These are phyloP conservation scores for Suillus placidus DNA, from an alignment of 768 basidiomycete genomes.

Conservation along the genomic window DNA sequence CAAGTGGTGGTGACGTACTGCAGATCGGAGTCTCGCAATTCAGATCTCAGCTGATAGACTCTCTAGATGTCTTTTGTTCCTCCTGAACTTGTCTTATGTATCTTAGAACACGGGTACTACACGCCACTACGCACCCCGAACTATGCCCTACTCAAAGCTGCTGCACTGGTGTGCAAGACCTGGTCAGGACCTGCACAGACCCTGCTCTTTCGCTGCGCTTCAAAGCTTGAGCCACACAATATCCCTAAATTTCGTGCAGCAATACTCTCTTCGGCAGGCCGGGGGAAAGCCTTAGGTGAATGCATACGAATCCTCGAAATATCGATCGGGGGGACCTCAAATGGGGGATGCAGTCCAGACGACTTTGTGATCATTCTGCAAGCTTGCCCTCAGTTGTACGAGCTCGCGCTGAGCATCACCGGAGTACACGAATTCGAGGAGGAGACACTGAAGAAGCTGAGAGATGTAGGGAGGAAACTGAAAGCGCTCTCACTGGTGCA, in stretches of 20 bases:
- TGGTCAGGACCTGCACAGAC: slow-evolving; percentile 34
- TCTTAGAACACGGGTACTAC: slow-evolving; percentile 32
- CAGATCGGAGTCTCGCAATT: neutral
- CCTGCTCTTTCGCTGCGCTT: slow-evolving; percentile 30
- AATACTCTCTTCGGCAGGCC: slow-evolving; percentile 19
- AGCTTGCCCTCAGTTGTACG: slow-evolving; percentile 37
- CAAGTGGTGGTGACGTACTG: neutral
- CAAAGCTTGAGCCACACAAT: slow-evolving; percentile 9
- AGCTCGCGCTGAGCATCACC: slow-evolving; percentile 29
- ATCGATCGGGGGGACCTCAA: slow-evolving; percentile 16
- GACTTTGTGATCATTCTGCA: slow-evolving; percentile 24
- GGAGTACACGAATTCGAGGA: slow-evolving; percentile 34
- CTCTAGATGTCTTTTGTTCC: slow-evolving; percentile 23
- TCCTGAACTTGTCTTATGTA: slow-evolving; percentile 23
- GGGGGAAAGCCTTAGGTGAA: slow-evolving; percentile 19
- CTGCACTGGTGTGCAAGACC: slow-evolving; percentile 28
- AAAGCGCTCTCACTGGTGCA: slow-evolving; percentile 36
- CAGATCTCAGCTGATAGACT: neutral
- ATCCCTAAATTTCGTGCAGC: slow-evolving; percentile 21
- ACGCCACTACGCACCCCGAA: slow-evolving; percentile 19
- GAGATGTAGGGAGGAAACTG: slow-evolving; percentile 25
- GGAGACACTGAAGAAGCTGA: slow-evolving; percentile 29
- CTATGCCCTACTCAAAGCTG: slow-evolving; percentile 23
- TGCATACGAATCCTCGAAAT: slow-evolving; percentile 27
- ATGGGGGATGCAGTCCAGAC: slow-evolving; percentile 14